Percentiles rank a stretch among this genome's conserved stretches.
These are phyloP conservation scores for Hordeum marinum DNA, from an alignment of 176 grass and related monocot species.

Conservation along the genomic window DNA sequence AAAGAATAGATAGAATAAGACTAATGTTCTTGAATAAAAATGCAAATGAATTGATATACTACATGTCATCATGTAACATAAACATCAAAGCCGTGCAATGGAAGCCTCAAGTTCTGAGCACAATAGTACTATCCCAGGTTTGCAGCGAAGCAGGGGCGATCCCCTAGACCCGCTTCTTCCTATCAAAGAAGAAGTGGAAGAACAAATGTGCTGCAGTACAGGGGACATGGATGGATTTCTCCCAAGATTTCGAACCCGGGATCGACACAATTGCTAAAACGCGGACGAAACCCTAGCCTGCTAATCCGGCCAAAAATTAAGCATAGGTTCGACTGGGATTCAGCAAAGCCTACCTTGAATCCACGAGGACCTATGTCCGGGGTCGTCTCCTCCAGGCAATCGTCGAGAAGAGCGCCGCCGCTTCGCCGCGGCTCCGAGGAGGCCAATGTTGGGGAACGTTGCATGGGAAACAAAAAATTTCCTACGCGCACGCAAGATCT, in stretches of 20 bases:
- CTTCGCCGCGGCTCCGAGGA: neutral
- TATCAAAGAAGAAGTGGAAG: neutral
- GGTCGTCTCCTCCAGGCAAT: neutral
- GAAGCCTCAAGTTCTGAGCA: neutral
- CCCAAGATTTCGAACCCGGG: neutral
- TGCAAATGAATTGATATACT: slow-evolving; percentile 1
- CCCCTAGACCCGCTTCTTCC: neutral
- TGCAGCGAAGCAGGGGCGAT: neutral
- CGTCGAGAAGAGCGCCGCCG: neutral
- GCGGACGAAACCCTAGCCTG: neutral
- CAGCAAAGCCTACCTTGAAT: neutral
- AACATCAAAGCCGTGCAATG: neutral
- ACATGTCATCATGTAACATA: neutral
- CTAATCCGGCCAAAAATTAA: neutral
- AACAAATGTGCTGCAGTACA: neutral
- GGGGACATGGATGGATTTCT: neutral
- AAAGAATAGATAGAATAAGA: slow-evolving; percentile 1
- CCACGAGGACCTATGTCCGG: neutral
- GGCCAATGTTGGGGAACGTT: too few species aligned
- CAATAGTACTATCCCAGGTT: neutral
- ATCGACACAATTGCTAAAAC: neutral
- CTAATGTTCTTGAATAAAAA: slow-evolving; percentile 16
- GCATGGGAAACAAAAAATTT: too few species aligned
- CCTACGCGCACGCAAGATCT: too few species aligned
- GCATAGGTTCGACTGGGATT: neutral